Evolutionary conservation across 2,329 filamentous ascomycete genomes (phyloP).

Genomic region (Paracoccidioides brasiliensis): DNA sequence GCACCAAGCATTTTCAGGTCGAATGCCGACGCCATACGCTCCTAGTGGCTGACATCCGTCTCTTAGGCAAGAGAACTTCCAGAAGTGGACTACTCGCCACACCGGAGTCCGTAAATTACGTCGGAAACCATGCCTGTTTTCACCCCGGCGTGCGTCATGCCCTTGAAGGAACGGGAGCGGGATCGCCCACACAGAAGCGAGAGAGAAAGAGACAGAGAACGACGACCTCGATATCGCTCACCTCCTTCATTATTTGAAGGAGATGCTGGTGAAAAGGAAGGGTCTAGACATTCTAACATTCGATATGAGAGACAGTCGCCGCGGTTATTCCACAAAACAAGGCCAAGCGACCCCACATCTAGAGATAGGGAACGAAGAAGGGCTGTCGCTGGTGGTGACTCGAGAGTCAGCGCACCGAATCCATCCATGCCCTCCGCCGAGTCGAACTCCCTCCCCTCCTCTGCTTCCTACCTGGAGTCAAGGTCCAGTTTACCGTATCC

Average conservation of each 20-base stretch:
- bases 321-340: constrained; percentile 20
- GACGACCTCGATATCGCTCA: constrained; percentile 17
- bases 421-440: constrained; percentile 10
- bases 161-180: constrained; percentile 24
- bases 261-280: background rate
- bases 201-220: constrained; percentile 17
- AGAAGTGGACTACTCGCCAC: constrained; percentile 1
- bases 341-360: constrained; percentile 5
- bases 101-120: background rate
- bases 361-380: constrained; percentile 12
- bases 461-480: constrained; percentile 29
- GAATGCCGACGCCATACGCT: background rate
- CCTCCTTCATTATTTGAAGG: constrained; percentile 14
- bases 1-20: background rate
- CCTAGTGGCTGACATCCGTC: background rate
- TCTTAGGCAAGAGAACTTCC: background rate
- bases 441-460: constrained; percentile 3
- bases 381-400: constrained; percentile 21
- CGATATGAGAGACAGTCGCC: constrained; percentile 13
- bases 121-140: background rate
- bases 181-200: constrained; percentile 18
- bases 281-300: constrained; percentile 3
- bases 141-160: constrained; percentile 17
- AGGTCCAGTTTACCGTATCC: constrained; percentile 57
- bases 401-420: background rate